These are phyloP conservation scores for Pholiota adiposa DNA, from an alignment of 1,284 basidiomycete genomes.

Conservation along the genomic window DNA sequence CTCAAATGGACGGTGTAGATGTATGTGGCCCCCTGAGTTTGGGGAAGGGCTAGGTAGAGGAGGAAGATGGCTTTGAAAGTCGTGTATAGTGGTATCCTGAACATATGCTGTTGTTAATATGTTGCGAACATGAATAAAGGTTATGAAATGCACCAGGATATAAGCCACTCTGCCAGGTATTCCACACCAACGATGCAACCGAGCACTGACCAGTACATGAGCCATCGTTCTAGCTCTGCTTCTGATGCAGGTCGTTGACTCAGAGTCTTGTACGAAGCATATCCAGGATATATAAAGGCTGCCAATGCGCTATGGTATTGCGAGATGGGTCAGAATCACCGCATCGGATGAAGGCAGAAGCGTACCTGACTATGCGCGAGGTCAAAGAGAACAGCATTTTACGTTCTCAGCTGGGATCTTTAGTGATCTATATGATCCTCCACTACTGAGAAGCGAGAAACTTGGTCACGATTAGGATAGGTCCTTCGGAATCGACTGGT, in stretches of 20 bases:
- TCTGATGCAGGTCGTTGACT: slow-evolving; percentile 80
- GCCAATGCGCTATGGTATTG: slow-evolving; percentile 52
- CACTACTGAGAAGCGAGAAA: neutral
- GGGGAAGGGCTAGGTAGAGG: slow-evolving; percentile 89
- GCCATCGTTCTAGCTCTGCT: slow-evolving; percentile 81
- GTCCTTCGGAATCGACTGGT: too few relatives aligned
- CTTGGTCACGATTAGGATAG: too few relatives aligned
- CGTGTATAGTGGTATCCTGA: slow-evolving; percentile 89
- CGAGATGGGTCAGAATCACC: neutral
- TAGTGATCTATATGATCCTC: slow-evolving; percentile 1
- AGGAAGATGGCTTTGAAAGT: slow-evolving; percentile 83
- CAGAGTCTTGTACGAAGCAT: slow-evolving; percentile 85
- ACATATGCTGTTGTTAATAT: slow-evolving; percentile 4
- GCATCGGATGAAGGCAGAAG: slow-evolving; percentile 5
- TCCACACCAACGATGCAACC: slow-evolving; percentile 78
- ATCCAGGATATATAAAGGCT: slow-evolving; percentile 83
- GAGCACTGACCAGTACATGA: slow-evolving; percentile 91
- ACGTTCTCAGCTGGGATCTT: neutral
- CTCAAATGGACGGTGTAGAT: slow-evolving; percentile 78
- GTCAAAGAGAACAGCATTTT: slow-evolving; percentile 58
- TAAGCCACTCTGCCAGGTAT: slow-evolving; percentile 80
- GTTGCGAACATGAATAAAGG: neutral
- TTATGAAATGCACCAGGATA: slow-evolving; percentile 66
- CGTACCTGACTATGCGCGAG: slow-evolving; percentile 45
- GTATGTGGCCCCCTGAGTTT: slow-evolving; percentile 83